Base-by-base conservation (phyloP, 2,329 filamentous ascomycete genomes). In the Spiromastix sp. region DNA sequence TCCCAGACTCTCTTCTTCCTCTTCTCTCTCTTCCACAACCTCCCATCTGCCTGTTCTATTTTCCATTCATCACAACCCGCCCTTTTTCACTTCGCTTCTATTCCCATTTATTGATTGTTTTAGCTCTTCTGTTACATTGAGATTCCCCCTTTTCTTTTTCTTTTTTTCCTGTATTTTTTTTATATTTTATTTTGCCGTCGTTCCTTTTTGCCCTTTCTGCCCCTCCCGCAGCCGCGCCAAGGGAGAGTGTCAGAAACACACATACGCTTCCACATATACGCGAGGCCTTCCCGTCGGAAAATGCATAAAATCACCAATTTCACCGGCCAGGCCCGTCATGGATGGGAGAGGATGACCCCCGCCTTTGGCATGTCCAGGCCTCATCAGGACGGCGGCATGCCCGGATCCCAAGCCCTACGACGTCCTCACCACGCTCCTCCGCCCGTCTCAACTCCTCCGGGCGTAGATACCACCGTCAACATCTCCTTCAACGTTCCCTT, bases 401-500 rank as follows among this genome's bases (percentile, higher is more conserved):
- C 63, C 44, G 60, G 64, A 48, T 60, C 60, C 48, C 63, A 68
- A 45, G 62, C 68, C 40, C 60, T 72, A 52, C 76, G 77, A 60
- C 73, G 74, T 45, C 57, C 70, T 55, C 52, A 70, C 51, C 55
- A 54, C 29, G 57, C 73, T 43, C 56, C 57, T 40, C 56, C 58
- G 21, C 66, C 66, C 13, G 65, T 54, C 34, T 70, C 78, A 50
- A 70, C 78, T 50, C 78, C 81, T 46, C 76, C 81, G 39, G 78
- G 81, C 45, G 70, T 79, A 43, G 72, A 80, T 54, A 82, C 89
- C 34, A 78, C 77, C 46, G 84, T 96, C 61, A 85, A 93, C 61
- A 81, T 94, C 59, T 89, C 85, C 46, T 96, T 98, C 77, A 96
- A 95, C 57, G 82, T 98, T 32, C 91, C 91, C 42, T 95, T 96